Percentiles rank a stretch among this genome's conserved stretches.
Conservation (phyloP, 768 basidiomycete species). For the Trametopsis cervina region DNA sequence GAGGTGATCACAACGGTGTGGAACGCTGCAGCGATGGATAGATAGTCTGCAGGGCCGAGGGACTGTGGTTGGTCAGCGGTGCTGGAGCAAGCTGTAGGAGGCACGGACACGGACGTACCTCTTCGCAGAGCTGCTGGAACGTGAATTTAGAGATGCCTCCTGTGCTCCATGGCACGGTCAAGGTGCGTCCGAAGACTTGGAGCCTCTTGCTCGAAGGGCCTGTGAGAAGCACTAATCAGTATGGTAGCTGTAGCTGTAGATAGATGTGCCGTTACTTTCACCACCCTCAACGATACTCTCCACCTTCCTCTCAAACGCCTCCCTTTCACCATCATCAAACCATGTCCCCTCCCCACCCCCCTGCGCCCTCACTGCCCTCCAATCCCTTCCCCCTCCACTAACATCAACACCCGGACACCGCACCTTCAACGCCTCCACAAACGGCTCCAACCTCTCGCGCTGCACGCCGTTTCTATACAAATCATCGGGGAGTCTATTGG, state of each 20-base stretch:
- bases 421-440: constrained; percentile 46
- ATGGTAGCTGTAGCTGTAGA: too few relatives aligned
- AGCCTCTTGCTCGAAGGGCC: constrained; percentile 14
- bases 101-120: constrained; percentile 16
- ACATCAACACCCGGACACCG: constrained; percentile 45
- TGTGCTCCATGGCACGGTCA: constrained; percentile 38
- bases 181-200: constrained; percentile 40
- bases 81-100: too few relatives aligned
- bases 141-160: constrained; percentile 37
- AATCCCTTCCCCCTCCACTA: constrained; percentile 39
- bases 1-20: constrained; percentile 42
- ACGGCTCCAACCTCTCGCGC: constrained; percentile 46
- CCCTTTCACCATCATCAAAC: constrained; percentile 23
- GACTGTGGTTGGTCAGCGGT: constrained; percentile 23
- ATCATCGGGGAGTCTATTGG: constrained; percentile 48
- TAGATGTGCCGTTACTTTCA: background rate
- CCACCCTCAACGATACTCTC: too few relatives aligned
- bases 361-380: constrained; percentile 27
- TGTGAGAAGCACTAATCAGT: too few relatives aligned
- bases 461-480: constrained; percentile 54
- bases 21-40: constrained; percentile 44
- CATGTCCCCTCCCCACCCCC: constrained; percentile 22
- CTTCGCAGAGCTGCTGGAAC: constrained; percentile 44
- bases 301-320: constrained; percentile 17
- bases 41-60: constrained; percentile 51